phyloP scores from a whole-genome alignment of 345 rosid genomes.

The Gossypium anomalum region DNA sequence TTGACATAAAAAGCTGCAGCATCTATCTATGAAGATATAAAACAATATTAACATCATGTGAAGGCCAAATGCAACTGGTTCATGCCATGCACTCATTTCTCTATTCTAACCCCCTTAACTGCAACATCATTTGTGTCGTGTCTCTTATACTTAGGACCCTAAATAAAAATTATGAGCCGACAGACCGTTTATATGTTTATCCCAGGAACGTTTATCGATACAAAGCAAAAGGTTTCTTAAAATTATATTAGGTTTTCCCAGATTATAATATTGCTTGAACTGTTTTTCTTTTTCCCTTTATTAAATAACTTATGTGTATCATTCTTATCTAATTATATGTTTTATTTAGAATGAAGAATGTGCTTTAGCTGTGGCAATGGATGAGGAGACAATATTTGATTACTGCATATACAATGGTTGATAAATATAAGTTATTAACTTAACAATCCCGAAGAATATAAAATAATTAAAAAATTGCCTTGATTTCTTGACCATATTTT shows the following conservation, averaged over 20 bases:
- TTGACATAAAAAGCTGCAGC: conserved; percentile 7
- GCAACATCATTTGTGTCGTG: conserved; percentile 11
- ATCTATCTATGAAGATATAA: neutral
- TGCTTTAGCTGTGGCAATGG: conserved; percentile 11
- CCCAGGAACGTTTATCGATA: neutral
- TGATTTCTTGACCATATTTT: conserved; percentile 9
- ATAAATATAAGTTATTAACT: neutral
- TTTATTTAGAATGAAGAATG: neutral
- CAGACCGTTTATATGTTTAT: neutral
- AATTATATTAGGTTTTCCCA: neutral
- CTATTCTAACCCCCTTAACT: neutral
- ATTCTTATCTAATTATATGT: neutral
- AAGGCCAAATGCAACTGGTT: conserved; percentile 5
- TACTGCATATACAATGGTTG: neutral
- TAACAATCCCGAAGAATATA: neutral
- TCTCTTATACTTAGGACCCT: conserved; percentile 4
- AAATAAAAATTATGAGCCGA: neutral
- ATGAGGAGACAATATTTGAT: conserved; percentile 12
- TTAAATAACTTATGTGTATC: neutral
- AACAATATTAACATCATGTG: neutral
- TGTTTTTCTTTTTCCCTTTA: neutral
- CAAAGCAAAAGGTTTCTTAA: neutral
- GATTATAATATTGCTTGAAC: neutral
- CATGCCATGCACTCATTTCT: neutral
- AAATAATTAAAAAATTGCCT: neutral